A percentile compares a stretch with the other conserved stretches of the same genome.
Conservation (phyloP, 495 filamentous ascomycete genomes). For the Tuber indicum region DNA sequence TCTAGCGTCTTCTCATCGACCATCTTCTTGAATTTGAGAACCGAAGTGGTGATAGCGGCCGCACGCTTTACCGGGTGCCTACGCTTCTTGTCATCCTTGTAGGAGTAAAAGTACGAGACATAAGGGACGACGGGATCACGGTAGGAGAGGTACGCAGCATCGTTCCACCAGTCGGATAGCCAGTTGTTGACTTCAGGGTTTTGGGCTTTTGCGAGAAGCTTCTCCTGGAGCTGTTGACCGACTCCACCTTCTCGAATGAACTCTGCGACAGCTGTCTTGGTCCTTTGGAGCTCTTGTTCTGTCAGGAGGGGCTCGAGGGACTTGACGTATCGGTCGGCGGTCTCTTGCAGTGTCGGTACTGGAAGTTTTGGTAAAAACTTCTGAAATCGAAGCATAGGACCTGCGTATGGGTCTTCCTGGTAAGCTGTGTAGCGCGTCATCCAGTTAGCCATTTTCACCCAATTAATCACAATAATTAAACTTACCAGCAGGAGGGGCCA, state of each 20-base stretch:
- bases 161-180: conserved; percentile 97
- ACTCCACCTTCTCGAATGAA: conserved; percentile 65
- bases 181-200: conserved; percentile 86
- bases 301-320: conserved; percentile 70
- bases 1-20: conserved; percentile 79
- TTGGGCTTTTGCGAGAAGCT: conserved; percentile 71
- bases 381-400: conserved; percentile 91
- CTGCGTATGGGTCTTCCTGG: conserved; percentile 83
- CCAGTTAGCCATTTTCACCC: conserved; percentile 7
- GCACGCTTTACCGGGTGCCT: conserved; percentile 87
- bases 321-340: conserved; percentile 82
- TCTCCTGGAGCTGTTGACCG: conserved; percentile 80
- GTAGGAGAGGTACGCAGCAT: conserved; percentile 82
- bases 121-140: conserved; percentile 96
- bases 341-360: conserved; percentile 91
- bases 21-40: conserved; percentile 86
- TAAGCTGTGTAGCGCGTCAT: conserved; percentile 56
- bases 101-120: conserved; percentile 99
- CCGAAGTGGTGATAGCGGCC: conserved; percentile 76
- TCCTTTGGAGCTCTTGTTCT: conserved; percentile 56
- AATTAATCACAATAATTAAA: not conserved
- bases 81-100: conserved; percentile 83
- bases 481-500: conserved; percentile 4
- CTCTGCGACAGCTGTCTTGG: conserved; percentile 59
- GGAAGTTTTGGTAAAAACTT: conserved; percentile 87